Evolutionary conservation across 225 moss, liverwort and hornwort species (phyloP).

Genomic region (Sphagnum tenellum): DNA sequence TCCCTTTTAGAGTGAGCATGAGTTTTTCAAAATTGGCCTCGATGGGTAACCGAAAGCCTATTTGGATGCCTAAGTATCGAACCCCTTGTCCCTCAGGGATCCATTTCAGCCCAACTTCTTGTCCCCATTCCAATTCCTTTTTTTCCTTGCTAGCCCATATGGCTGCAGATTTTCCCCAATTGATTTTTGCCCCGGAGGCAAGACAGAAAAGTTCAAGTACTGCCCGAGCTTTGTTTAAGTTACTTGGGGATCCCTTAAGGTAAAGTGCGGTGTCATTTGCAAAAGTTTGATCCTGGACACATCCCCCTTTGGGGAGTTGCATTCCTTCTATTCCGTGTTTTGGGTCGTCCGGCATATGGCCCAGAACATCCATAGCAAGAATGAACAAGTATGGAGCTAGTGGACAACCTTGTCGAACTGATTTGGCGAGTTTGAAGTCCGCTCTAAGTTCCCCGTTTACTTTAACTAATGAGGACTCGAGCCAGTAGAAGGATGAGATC

Average conservation of each 20-base stretch:
- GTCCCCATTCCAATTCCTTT: no score
- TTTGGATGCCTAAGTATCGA: no score
- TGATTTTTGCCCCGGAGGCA: neutral
- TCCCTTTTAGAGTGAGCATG: no score
- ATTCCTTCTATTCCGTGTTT: neutral
- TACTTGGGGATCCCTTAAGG: neutral
- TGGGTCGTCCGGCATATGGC: neutral
- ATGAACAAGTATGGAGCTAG: constrained; percentile 1
- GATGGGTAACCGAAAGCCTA: no score
- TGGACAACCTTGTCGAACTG: constrained; percentile 2
- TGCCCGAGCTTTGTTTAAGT: neutral
- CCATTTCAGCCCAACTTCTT: no score
- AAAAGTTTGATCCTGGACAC: neutral
- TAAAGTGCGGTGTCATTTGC: neutral
- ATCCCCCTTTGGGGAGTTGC: neutral
- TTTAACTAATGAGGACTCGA: neutral
- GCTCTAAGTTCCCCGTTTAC: neutral
- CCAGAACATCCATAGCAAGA: neutral
- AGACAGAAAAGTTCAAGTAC: neutral
- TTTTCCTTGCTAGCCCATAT: neutral
- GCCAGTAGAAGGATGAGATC: neutral
- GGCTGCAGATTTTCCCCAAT: neutral
- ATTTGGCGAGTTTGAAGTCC: neutral
- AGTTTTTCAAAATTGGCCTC: no score
- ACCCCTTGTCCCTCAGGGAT: no score